phyloP scores from a whole-genome alignment of 495 filamentous ascomycete species.

The Hyphodiscus hymeniophilus region DNA sequence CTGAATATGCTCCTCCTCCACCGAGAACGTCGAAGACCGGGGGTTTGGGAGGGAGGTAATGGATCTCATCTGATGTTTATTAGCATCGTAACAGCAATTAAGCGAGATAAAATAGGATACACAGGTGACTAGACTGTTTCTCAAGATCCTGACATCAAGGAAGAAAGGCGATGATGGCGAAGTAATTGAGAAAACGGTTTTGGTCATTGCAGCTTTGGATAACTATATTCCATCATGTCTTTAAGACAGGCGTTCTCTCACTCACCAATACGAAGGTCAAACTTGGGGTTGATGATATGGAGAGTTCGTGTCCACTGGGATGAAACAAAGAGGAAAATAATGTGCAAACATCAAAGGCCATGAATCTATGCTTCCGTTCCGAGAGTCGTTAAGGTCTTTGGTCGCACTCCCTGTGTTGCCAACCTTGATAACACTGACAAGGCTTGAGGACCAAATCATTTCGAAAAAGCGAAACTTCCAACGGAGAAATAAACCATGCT shows the following conservation, averaged over 20 bases:
- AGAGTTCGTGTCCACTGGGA: too few species aligned
- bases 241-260: too few species aligned
- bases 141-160: not conserved
- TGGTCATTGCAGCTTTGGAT: too few species aligned
- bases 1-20: conserved; percentile 78
- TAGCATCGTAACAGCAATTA: not conserved
- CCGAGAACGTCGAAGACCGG: conserved; percentile 67
- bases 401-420: too few species aligned
- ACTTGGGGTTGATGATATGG: too few species aligned
- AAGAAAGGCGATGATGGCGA: not conserved
- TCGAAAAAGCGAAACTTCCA: not conserved
- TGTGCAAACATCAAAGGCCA: too few species aligned
- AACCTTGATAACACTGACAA: not conserved
- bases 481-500: conserved; percentile 1
- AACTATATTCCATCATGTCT: too few species aligned
- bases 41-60: conserved; percentile 55
- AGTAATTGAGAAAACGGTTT: too few species aligned
- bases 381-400: too few species aligned
- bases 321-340: too few species aligned
- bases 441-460: not conserved
- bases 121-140: not conserved
- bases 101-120: not conserved
- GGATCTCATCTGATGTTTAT: conserved; percentile 69
- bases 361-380: too few species aligned
- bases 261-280: too few species aligned